These are phyloP conservation scores for Leptomonas seymouri DNA, from an alignment of 208 protist species.

Conservation along the genomic window DNA sequence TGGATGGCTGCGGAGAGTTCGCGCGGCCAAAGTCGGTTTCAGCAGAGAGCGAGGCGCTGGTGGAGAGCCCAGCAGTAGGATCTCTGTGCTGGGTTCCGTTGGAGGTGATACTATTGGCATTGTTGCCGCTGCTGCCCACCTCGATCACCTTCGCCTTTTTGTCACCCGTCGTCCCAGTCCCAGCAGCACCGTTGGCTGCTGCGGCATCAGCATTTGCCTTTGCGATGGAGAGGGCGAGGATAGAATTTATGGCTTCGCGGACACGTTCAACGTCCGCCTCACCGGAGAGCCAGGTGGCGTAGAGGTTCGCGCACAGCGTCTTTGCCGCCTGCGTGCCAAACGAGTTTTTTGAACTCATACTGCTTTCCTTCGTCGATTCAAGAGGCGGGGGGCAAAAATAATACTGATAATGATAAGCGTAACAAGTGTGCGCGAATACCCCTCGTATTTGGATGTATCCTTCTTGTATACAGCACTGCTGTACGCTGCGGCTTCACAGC, in stretches of 20 bases:
- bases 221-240: slow-evolving; percentile 28
- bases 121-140: slow-evolving; percentile 10
- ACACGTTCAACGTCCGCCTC: slow-evolving; percentile 53
- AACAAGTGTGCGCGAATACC: no score
- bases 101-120: neutral
- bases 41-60: slow-evolving; percentile 8
- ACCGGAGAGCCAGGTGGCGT: slow-evolving; percentile 70
- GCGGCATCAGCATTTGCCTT: slow-evolving; percentile 24
- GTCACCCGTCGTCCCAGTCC: neutral
- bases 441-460: no score
- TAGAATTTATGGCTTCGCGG: slow-evolving; percentile 49
- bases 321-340: slow-evolving; percentile 56
- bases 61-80: slow-evolving; percentile 12
- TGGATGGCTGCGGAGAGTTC: slow-evolving; percentile 44
- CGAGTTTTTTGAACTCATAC: slow-evolving; percentile 32
- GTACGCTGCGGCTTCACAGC: no score
- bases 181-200: neutral
- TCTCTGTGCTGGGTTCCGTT: slow-evolving; percentile 26
- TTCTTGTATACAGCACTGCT: no score
- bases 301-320: slow-evolving; percentile 73
- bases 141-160: slow-evolving; percentile 14
- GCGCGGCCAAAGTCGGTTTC: slow-evolving; percentile 1
- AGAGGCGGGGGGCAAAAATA: no score
- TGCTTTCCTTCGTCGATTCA: no score
- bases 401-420: no score